Base-by-base conservation (phyloP, 163 green algal genomes). In the Coccomyxa subellipsoidea region DNA sequence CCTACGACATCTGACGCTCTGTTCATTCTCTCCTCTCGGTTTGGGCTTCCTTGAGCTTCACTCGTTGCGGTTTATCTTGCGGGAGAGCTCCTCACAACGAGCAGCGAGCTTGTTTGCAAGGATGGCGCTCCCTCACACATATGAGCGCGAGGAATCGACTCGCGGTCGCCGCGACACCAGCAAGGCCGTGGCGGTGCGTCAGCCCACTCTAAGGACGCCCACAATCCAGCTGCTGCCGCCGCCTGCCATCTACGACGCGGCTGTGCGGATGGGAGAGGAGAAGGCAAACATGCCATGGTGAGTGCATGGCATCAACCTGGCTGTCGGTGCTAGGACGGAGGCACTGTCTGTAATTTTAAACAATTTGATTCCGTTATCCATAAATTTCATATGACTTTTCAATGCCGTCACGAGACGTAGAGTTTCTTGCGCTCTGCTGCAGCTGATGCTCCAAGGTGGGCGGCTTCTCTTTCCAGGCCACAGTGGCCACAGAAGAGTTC, bases 221-320 rank as follows among this genome's bases (percentile, higher is more conserved):
- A 37, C 40, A 36, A 79, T 69, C 37, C 32, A 29, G 29, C 36
- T 79, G 2, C 73, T 79, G 15, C 37, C 36, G 37, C 73, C 73
- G 37, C 73, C 73, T 8, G 29, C 23, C 3, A 79, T 79, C 73
- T 79, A 79, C 7, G 37, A 35, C 21, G 38, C 38, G 0, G 73
- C 36, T 25, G 37, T 79, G 0, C 21, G 2, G 70, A 79, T 79
- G 73, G 73, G 73, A 34, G 38, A 9, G 23, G 73, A 54, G 23
- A 79, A 79, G 38, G 73, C 73, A 7, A n/a, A 79, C 15, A 79
- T 79, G 73, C 37, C 73, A 23, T 59, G 32, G 70, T 77, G 25
- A 15, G 70, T 3, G n/a, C n/a, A n/a, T n/a, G n/a, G n/a, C n/a
- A n/a, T n/a, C n/a, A n/a, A n/a, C n/a, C n/a, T n/a, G n/a, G n/a